A percentile compares a stretch with the other conserved stretches of the same genome.
These are phyloP conservation scores for Zasmidium citrigriseum DNA, from an alignment of 2,329 filamentous ascomycete species.

Conservation along the genomic window DNA sequence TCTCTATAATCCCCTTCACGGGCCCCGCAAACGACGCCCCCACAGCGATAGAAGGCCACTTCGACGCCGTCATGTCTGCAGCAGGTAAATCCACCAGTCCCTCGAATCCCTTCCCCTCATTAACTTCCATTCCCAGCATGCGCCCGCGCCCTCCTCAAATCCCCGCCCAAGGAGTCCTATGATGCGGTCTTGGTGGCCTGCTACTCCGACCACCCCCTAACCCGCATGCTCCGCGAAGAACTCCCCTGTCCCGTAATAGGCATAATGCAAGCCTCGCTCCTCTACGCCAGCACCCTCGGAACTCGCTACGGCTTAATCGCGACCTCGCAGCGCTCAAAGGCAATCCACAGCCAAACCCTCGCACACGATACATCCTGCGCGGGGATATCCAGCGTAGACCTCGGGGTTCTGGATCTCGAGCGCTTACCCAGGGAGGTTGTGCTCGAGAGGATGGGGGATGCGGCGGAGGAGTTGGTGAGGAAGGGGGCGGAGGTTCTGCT, in stretches of 20 bases:
- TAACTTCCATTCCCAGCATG: not conserved
- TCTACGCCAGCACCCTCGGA: conserved; percentile 53
- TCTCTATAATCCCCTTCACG: conserved; percentile 54
- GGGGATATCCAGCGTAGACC: conserved; percentile 43
- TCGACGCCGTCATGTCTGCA: conserved; percentile 53
- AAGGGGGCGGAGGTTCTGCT: conserved; percentile 46
- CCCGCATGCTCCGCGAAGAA: conserved; percentile 50
- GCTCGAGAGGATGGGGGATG: conserved; percentile 40
- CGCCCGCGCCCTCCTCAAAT: not conserved
- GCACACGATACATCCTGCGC: conserved; percentile 46
- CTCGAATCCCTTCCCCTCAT: conserved; percentile 36
- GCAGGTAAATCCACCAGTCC: conserved; percentile 51
- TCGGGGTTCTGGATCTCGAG: conserved; percentile 50
- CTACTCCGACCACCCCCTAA: conserved; percentile 52
- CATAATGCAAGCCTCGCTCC: conserved; percentile 55
- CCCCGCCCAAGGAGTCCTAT: conserved; percentile 38
- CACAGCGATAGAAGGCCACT: conserved; percentile 53
- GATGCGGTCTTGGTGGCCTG: conserved; percentile 53
- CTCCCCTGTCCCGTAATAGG: conserved; percentile 48
- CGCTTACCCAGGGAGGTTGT: conserved; percentile 42
- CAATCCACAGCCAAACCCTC: conserved; percentile 45
- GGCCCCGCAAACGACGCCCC: conserved; percentile 49
- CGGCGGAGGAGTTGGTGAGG: conserved; percentile 42
- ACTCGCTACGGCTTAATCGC: conserved; percentile 49
- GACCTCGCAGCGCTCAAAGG: conserved; percentile 41